These are phyloP conservation scores for Zopfia rhizophila DNA, from an alignment of 2,329 filamentous ascomycete species.

Conservation along the genomic window DNA sequence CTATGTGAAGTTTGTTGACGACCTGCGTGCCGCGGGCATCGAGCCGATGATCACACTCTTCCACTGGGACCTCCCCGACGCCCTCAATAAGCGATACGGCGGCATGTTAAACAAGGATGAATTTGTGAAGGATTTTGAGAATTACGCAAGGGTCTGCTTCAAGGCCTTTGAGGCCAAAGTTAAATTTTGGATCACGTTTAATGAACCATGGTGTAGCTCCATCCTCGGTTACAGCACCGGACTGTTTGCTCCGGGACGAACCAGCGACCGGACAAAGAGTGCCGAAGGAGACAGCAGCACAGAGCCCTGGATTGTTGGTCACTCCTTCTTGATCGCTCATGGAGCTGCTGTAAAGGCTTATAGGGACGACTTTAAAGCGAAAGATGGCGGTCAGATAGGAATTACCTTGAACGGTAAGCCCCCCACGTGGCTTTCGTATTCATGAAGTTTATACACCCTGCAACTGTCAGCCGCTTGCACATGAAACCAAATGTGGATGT, in stretches of 20 bases:
- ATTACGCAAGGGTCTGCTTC: slow-evolving; percentile 82
- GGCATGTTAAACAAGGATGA: slow-evolving; percentile 83
- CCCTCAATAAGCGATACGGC: slow-evolving; percentile 81
- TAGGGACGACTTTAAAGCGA: slow-evolving; percentile 81
- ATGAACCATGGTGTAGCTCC: slow-evolving; percentile 87
- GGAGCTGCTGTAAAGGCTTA: slow-evolving; percentile 84
- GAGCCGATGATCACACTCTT: slow-evolving; percentile 83
- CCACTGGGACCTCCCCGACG: slow-evolving; percentile 89
- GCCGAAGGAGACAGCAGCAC: slow-evolving; percentile 76
- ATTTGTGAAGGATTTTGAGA: slow-evolving; percentile 82
- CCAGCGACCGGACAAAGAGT: slow-evolving; percentile 77
- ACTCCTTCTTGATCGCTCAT: slow-evolving; percentile 83
- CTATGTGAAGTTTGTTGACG: slow-evolving; percentile 82
- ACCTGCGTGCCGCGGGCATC: slow-evolving; percentile 79
- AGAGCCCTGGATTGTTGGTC: slow-evolving; percentile 85
- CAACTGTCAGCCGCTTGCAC: slow-evolving; percentile 28
- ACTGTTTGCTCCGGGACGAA: slow-evolving; percentile 83
- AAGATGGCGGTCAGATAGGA: slow-evolving; percentile 79
- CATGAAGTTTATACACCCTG: slow-evolving; percentile 27
- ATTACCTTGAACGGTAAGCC: slow-evolving; percentile 82
- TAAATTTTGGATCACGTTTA: slow-evolving; percentile 91
- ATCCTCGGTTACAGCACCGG: slow-evolving; percentile 83
- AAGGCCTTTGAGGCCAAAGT: slow-evolving; percentile 76
- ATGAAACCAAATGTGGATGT: neutral
- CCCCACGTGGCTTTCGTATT: slow-evolving; percentile 25